Evolutionary conservation across 768 basidiomycete genomes (phyloP).

Genomic region (Tulasnella sp.): DNA sequence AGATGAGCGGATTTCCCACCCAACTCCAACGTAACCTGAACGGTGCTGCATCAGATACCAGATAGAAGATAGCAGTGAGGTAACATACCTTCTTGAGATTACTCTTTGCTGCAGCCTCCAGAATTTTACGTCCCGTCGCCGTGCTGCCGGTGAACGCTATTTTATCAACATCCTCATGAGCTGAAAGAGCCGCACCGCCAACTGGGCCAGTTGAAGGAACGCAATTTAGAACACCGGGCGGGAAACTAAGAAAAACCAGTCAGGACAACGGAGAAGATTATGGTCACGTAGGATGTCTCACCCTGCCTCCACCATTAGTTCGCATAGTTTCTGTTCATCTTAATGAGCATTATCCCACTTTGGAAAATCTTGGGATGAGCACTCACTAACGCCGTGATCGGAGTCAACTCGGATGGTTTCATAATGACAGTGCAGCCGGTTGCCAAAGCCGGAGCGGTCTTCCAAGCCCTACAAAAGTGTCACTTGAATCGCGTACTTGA

Average conservation of each 20-base stretch:
- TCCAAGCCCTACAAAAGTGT: constrained; percentile 52
- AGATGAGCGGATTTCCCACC: constrained; percentile 88
- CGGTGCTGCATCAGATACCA: background rate
- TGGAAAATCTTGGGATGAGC: constrained; percentile 1
- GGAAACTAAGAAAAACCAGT: constrained; percentile 36
- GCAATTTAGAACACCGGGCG: constrained; percentile 82
- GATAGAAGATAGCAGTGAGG: constrained; percentile 14
- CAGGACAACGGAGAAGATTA: background rate
- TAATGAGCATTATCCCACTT: constrained; percentile 12
- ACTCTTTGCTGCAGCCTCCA: constrained; percentile 82
- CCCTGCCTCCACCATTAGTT: constrained; percentile 75
- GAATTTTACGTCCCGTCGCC: constrained; percentile 73
- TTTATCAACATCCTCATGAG: constrained; percentile 81
- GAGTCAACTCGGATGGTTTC: constrained; percentile 85
- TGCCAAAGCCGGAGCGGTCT: constrained; percentile 84
- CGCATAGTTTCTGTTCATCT: constrained; percentile 54
- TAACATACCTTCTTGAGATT: constrained; percentile 75
- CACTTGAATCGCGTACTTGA: background rate
- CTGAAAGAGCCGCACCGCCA: constrained; percentile 73
- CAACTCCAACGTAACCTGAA: constrained; percentile 75
- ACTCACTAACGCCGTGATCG: constrained; percentile 65
- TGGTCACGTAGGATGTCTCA: constrained; percentile 25
- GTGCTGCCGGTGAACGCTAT: constrained; percentile 93
- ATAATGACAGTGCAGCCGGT: constrained; percentile 88
- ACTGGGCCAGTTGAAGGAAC: constrained; percentile 69